Percentiles rank a stretch among this genome's conserved stretches.
These are phyloP conservation scores for Diplodia scrobiculata DNA, from an alignment of 2,329 filamentous ascomycete species.

Conservation along the genomic window DNA sequence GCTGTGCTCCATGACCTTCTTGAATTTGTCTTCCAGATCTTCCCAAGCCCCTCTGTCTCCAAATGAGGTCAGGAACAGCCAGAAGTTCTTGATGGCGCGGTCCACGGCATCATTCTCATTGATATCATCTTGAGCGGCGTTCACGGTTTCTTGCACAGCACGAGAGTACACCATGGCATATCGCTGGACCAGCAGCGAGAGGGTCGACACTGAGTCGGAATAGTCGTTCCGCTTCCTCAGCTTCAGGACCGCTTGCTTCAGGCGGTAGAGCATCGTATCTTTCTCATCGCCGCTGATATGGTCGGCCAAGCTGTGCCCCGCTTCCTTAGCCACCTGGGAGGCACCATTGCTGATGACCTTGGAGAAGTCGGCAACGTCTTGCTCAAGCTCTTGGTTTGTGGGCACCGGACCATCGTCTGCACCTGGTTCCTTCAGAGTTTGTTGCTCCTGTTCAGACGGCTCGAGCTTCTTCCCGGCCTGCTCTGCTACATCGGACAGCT, in stretches of 20 bases:
- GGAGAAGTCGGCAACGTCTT: conserved; percentile 49
- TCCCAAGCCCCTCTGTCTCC: conserved; percentile 75
- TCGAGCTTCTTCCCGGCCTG: conserved; percentile 73
- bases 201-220: conserved; percentile 77
- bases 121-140: conserved; percentile 69
- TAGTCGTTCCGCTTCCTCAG: conserved; percentile 79
- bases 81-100: conserved; percentile 75
- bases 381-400: conserved; percentile 62
- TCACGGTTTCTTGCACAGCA: conserved; percentile 66
- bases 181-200: conserved; percentile 73
- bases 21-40: conserved; percentile 68
- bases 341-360: conserved; percentile 52
- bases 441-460: conserved; percentile 64
- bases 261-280: conserved; percentile 69
- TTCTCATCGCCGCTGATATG: conserved; percentile 73
- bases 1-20: conserved; percentile 71
- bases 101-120: conserved; percentile 74
- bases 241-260: conserved; percentile 74
- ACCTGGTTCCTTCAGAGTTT: conserved; percentile 56
- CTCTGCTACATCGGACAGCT: conserved; percentile 73
- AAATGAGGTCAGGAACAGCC: conserved; percentile 77
- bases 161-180: conserved; percentile 79
- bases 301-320: conserved; percentile 70
- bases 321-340: conserved; percentile 56
- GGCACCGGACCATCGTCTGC: conserved; percentile 57